A percentile compares a stretch with the other conserved stretches of the same genome.
Conservation (phyloP, 257 asterid genomes). For the Cruciata laevipes region DNA sequence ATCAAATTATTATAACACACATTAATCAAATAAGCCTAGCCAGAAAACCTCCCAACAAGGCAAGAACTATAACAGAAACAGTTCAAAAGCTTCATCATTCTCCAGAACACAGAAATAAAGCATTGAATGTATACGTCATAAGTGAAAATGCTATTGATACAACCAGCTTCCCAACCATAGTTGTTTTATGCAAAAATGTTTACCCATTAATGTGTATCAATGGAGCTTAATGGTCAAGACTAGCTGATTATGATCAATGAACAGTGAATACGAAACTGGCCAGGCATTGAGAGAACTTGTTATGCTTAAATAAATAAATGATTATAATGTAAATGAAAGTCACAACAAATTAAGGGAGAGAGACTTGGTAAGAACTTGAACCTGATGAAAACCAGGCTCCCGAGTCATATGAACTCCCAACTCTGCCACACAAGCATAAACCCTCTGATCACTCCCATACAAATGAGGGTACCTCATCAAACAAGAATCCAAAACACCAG, state of each 20-base stretch:
- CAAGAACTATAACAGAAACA: neutral
- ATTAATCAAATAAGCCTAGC: neutral
- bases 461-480: constrained; percentile 60
- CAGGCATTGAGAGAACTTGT: neutral
- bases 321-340: neutral
- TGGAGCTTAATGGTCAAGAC: neutral
- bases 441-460: constrained; percentile 79
- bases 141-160: neutral
- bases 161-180: neutral
- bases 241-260: neutral
- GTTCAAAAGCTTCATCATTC: neutral
- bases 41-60: neutral
- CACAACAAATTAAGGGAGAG: neutral
- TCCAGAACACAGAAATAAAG: neutral
- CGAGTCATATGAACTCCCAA: constrained; percentile 61
- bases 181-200: no score
- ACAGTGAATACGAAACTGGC: neutral
- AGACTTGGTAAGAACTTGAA: constrained; percentile 2
- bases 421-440: constrained; percentile 72
- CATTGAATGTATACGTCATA: neutral
- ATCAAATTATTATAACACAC: neutral
- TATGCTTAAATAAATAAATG: no score
- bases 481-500: constrained; percentile 58
- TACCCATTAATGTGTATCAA: neutral
- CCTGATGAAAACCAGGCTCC: constrained; percentile 88